A percentile compares a stretch with the other conserved stretches of the same genome.
These are phyloP conservation scores for Barnettozyma vustinii DNA, from an alignment of 805 yeast species.

Conservation along the genomic window DNA sequence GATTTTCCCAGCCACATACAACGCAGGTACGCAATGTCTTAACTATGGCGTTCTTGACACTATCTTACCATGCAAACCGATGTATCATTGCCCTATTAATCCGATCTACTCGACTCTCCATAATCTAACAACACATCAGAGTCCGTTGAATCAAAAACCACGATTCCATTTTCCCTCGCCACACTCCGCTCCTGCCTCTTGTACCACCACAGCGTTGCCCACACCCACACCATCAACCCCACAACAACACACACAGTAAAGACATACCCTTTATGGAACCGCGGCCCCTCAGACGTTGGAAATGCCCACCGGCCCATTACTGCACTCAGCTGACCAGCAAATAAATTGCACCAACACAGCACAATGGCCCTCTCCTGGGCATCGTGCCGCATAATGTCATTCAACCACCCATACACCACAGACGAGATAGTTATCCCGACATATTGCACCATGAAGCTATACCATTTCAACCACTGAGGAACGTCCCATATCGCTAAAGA, in stretches of 20 bases:
- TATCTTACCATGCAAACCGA: too few relatives aligned
- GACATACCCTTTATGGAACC: slow-evolving; percentile 48
- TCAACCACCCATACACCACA: slow-evolving; percentile 51
- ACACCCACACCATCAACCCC: slow-evolving; percentile 20
- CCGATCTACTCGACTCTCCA: background rate
- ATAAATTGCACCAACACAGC: slow-evolving; percentile 41
- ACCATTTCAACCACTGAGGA: slow-evolving; percentile 46
- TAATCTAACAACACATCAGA: background rate
- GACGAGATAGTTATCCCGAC: slow-evolving; percentile 50
- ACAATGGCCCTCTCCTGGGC: slow-evolving; percentile 47
- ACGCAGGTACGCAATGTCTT: too few relatives aligned
- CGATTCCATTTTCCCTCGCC: slow-evolving; percentile 34
- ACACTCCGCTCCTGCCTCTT: slow-evolving; percentile 34
- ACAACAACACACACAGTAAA: slow-evolving; percentile 30
- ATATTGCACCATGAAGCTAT: slow-evolving; percentile 30
- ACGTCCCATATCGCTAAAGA: slow-evolving; percentile 47
- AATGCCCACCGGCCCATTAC: slow-evolving; percentile 34
- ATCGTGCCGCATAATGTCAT: slow-evolving; percentile 52
- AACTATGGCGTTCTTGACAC: background rate
- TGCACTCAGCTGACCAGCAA: slow-evolving; percentile 49
- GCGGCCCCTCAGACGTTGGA: slow-evolving; percentile 48
- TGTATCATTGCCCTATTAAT: background rate
- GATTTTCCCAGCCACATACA: too few relatives aligned
- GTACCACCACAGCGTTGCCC: slow-evolving; percentile 28
- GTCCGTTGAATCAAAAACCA: slow-evolving; percentile 22